These are phyloP conservation scores for Pluteus cervinus DNA, from an alignment of 768 basidiomycete species.

Conservation along the genomic window DNA sequence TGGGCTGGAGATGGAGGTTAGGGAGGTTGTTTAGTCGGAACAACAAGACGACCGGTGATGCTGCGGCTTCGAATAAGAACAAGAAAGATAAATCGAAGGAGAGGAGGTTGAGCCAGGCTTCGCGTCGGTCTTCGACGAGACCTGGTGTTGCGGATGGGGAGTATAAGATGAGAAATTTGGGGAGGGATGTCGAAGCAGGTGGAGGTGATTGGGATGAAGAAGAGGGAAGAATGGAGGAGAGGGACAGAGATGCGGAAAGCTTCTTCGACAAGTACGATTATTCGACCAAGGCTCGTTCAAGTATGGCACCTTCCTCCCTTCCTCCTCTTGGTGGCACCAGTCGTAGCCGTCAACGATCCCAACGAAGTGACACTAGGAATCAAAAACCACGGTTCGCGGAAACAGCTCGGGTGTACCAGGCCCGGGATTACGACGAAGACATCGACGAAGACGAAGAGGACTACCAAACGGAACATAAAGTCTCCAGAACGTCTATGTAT, in stretches of 20 bases:
- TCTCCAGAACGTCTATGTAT: constrained; percentile 43
- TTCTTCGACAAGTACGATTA: constrained; percentile 45
- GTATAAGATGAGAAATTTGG: constrained; percentile 22
- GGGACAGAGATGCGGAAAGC: too few relatives aligned
- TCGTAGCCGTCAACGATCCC: constrained; percentile 13
- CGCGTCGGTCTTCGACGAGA: too few relatives aligned
- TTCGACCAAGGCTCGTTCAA: constrained; percentile 32
- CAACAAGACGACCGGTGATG: constrained; percentile 16
- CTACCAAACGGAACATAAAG: constrained; percentile 3
- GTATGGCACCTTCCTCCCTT: constrained; percentile 34
- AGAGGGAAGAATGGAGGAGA: constrained; percentile 1
- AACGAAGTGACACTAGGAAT: too few relatives aligned
- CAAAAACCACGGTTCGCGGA: too few relatives aligned
- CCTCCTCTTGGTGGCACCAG: constrained; percentile 28
- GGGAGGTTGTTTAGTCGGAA: constrained; percentile 49
- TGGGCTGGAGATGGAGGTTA: constrained; percentile 52
- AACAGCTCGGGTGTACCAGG: too few relatives aligned
- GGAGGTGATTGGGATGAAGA: constrained; percentile 24
- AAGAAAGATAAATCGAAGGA: constrained; percentile 28
- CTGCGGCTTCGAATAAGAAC: constrained; percentile 30
- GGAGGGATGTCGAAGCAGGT: constrained; percentile 38
- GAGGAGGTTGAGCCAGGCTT: constrained; percentile 9
- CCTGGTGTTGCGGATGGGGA: neutral
- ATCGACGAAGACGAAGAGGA: neutral
- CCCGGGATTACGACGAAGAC: too few relatives aligned